Evolutionary conservation across 352 stramenopile genomes (phyloP), one percentile per base, ranked within the genome.

Genomic region (Pythium rhizo-oryzae): DNA sequence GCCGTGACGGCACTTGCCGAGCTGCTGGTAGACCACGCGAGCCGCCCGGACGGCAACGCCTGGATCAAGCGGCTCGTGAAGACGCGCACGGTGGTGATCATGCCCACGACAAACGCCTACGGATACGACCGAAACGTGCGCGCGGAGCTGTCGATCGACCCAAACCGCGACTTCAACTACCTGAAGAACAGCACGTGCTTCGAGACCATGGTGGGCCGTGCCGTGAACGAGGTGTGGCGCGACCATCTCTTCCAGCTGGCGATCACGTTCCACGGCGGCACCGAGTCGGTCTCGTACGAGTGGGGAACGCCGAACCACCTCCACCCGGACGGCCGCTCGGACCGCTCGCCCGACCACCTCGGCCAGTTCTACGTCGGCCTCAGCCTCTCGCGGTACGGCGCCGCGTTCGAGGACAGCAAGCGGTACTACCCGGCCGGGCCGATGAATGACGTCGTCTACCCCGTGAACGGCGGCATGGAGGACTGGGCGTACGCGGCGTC

Each of bases 131-230:
- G 87, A 30, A 78, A 97, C 69, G 58, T 68, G 44, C 85, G 96
- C 30, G 76, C 85, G 28, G 97, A 99, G 75, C 68, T 86, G 8
- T 44, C 51, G 0, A 74, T 99, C n/a, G 98, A 99, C 77, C 97
- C 98, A 28, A 99, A 99, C 76, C 90, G 97, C 37, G 98, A 99
- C 75, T 99, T 99, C 82, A 97, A 98, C 57, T 99, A 99, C 76
- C 82, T 91, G n/a, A 60, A 71, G 8, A 76, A 72, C 1, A 39
- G 69, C 2, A 70, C 92, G 4, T 99, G 98, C 75, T 99, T 99
- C 95, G 73, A 93, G 66, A 97, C 97, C 15, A 98, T 99, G 75
- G 97, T 96, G 21, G 97, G 92, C 59, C 90, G 97, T 44, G 96
- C 92, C 6, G 83, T 99, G 24, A 99, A 99, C 75, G 97, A 99